Evolutionary conservation across 2,329 filamentous ascomycete species (phyloP).

Genomic region (Pyrenochaeta sp.): DNA sequence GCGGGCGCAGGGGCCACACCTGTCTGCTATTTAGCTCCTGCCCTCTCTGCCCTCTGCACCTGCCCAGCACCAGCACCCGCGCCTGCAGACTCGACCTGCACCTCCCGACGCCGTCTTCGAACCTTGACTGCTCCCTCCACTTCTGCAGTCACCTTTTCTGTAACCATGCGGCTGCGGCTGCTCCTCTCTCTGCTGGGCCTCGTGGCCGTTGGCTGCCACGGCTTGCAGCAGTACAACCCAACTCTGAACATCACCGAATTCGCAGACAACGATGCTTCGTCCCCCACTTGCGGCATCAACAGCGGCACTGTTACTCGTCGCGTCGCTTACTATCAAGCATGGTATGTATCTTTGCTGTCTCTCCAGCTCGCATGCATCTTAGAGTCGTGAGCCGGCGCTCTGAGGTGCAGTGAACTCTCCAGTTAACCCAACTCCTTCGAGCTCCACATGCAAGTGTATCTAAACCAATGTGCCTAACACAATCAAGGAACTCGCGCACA

Average conservation of each 20-base stretch:
- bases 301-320: slow-evolving; percentile 22
- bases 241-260: slow-evolving; percentile 17
- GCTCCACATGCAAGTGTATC: no score
- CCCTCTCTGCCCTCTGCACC: not conserved
- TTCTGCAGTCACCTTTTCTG: not conserved
- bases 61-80: no score
- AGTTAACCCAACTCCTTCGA: no score
- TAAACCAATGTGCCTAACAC: no score
- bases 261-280: not conserved
- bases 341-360: slow-evolving; percentile 10
- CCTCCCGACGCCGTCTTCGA: not conserved
- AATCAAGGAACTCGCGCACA: slow-evolving; percentile 22
- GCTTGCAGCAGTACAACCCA: slow-evolving; percentile 8
- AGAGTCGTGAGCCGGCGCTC: no score
- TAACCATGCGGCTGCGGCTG: slow-evolving; percentile 7
- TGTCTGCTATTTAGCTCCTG: not conserved
- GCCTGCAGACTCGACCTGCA: not conserved
- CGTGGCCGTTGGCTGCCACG: not conserved
- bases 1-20: no score
- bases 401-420: no score
- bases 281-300: slow-evolving; percentile 17
- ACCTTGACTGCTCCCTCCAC: not conserved
- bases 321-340: slow-evolving; percentile 30
- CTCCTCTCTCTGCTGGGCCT: slow-evolving; percentile 4
- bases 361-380: not conserved